These are phyloP conservation scores for Musa itinerans DNA, from an alignment of 176 grass and related monocot genomes.

Conservation along the genomic window DNA sequence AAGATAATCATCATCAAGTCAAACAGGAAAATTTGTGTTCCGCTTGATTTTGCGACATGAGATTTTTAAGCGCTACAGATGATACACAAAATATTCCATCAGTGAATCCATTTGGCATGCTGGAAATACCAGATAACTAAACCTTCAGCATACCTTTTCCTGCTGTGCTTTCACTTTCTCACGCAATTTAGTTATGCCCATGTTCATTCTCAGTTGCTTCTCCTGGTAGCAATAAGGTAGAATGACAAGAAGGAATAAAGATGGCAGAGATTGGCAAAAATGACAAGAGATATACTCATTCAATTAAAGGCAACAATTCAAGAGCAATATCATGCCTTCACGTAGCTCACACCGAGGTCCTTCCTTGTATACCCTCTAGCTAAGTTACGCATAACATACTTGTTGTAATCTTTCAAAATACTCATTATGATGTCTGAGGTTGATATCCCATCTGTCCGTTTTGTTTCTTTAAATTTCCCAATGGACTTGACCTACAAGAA, in stretches of 20 bases:
- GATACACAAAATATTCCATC: no score
- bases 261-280: neutral
- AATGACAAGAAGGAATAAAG: slow-evolving; percentile 12
- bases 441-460: slow-evolving; percentile 76
- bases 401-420: slow-evolving; percentile 94
- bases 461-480: slow-evolving; percentile 98
- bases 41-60: no score
- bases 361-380: slow-evolving; percentile 90
- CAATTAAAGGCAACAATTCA: neutral
- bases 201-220: slow-evolving; percentile 92
- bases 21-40: no score
- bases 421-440: slow-evolving; percentile 99
- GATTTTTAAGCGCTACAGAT: no score
- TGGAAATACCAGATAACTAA: neutral
- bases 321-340: slow-evolving; percentile 47
- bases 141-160: slow-evolving; percentile 54
- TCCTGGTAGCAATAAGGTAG: slow-evolving; percentile 37
- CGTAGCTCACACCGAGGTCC: slow-evolving; percentile 93
- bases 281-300: neutral
- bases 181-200: slow-evolving; percentile 87
- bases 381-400: slow-evolving; percentile 96
- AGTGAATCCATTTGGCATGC: no score
- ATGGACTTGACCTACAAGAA: slow-evolving; percentile 64
- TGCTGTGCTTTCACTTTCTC: slow-evolving; percentile 86
- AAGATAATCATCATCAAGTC: no score